Evolutionary conservation across 116 monocot species (phyloP), one percentile per base, ranked within the genome.

Genomic region (Iris pallida): DNA sequence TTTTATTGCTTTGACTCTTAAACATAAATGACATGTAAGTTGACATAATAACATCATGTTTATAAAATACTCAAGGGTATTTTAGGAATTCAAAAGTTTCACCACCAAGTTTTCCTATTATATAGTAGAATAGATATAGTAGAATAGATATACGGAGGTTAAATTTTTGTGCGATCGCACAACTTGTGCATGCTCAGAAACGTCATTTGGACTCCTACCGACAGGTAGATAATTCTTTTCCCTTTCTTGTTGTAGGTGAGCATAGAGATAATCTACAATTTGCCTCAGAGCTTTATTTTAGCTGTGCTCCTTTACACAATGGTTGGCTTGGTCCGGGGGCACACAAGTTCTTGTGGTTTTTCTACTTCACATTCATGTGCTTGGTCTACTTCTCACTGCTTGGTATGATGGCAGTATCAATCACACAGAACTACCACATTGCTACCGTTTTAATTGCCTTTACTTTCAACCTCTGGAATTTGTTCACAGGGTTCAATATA

Each of bases 361-460:
- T 87, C 49, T 83, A 68, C 75, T 75, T 83, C 65, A 45, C 72
- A 7, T 60, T 78, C 55, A 80, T 83, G 72, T 49, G 71, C 55
- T 70, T 83, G 46, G 17, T 55, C 41, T 74, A 70, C 65, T 80
- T 87, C 65, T 75, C 83, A 40, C 62, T 80, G 7, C 80, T 68
- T 51, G 87, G 87, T 16, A 83, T 87, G 87, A 87, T 83, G 87
- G 60, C 64, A 4, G 75, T 87, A 18, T 46, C 80, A 40, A 30
- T 75, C 68, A 87, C 87, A 42, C 87, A 80, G 4, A 78, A 54
- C 61, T 59, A 74, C 74, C 68, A 83, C 13, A 57, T 83, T 44
- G 69, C 87, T 61, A 61, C 53, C 13, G 72, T 87, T 9, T 48
- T 83, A 1, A 72, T 75, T 0, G 58, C 71, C 17, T 83, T 87